Evolutionary conservation across 31 red algal genomes (phyloP).

Genomic region (Odonthalia washingtoniensis): DNA sequence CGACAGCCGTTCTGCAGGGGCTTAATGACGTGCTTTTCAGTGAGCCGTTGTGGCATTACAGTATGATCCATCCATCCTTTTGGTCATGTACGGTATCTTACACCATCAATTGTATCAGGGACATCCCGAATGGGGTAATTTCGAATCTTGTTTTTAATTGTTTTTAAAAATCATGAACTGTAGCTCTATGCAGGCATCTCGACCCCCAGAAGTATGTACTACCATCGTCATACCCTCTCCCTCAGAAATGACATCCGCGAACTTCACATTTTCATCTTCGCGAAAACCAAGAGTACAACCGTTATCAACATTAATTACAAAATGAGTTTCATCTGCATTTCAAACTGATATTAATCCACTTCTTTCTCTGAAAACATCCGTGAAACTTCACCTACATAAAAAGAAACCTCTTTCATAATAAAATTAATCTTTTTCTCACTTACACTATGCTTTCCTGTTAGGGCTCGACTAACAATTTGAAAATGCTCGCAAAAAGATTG

Average conservation of each 20-base stretch:
- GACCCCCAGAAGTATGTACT: constrained; percentile 20
- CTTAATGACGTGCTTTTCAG: background rate
- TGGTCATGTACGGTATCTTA: background rate
- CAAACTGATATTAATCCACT: too few species aligned
- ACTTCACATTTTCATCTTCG: background rate
- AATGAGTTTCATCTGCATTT: too few species aligned
- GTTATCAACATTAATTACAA: constrained; percentile 20
- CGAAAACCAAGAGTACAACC: constrained; percentile 14
- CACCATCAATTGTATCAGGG: constrained; percentile 4
- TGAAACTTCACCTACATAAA: too few species aligned
- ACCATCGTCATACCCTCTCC: constrained; percentile 38
- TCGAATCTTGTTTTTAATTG: too few species aligned
- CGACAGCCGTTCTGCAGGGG: too few species aligned
- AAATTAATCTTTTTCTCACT: too few species aligned
- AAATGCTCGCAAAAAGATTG: too few species aligned
- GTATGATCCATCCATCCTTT: background rate
- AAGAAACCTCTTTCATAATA: too few species aligned
- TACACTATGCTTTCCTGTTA: too few species aligned
- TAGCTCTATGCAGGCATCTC: background rate
- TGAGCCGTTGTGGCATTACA: constrained; percentile 7
- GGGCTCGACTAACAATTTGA: too few species aligned
- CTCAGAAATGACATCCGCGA: constrained; percentile 24
- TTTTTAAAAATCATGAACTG: constrained; percentile 35
- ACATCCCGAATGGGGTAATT: constrained; percentile 17
- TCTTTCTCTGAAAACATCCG: too few species aligned